phyloP scores from a whole-genome alignment of 2,329 filamentous ascomycete species.

The Ampelomyces quisqualis region DNA sequence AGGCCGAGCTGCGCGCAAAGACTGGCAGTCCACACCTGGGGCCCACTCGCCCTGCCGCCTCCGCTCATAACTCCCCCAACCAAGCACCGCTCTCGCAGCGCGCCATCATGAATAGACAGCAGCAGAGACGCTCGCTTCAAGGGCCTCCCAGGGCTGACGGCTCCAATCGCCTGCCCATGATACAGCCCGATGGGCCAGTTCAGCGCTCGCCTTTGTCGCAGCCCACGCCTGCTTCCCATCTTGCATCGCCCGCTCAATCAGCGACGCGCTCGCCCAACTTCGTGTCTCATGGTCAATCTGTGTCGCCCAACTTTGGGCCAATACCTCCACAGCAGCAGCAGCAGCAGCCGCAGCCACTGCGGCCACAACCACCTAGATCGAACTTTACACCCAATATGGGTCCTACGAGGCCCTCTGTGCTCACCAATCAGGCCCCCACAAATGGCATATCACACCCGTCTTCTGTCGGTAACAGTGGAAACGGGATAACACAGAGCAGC shows the following conservation, averaged over 20 bases:
- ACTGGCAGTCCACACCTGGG: constrained; percentile 80
- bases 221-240: constrained; percentile 79
- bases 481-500: constrained; percentile 41
- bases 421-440: constrained; percentile 39
- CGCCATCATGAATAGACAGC: constrained; percentile 77
- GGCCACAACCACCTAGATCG: constrained; percentile 51
- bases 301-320: constrained; percentile 60
- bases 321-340: constrained; percentile 50
- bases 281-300: constrained; percentile 59
- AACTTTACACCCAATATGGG: constrained; percentile 49
- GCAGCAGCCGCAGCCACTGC: constrained; percentile 47
- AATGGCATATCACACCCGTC: constrained; percentile 43
- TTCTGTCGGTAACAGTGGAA: constrained; percentile 39
- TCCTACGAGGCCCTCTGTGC: constrained; percentile 42
- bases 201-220: constrained; percentile 71
- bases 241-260: constrained; percentile 63
- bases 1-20: constrained; percentile 91
- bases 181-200: constrained; percentile 44
- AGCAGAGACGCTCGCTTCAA: constrained; percentile 69
- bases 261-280: constrained; percentile 63
- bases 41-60: constrained; percentile 57
- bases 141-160: constrained; percentile 72
- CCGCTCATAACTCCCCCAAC: constrained; percentile 56
- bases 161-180: constrained; percentile 44
- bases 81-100: constrained; percentile 73